A percentile compares a stretch with the other conserved stretches of the same genome.
These are phyloP conservation scores for Apiotrichum mycotoxinovorans DNA, from an alignment of 1,284 basidiomycete species.

Conservation along the genomic window DNA sequence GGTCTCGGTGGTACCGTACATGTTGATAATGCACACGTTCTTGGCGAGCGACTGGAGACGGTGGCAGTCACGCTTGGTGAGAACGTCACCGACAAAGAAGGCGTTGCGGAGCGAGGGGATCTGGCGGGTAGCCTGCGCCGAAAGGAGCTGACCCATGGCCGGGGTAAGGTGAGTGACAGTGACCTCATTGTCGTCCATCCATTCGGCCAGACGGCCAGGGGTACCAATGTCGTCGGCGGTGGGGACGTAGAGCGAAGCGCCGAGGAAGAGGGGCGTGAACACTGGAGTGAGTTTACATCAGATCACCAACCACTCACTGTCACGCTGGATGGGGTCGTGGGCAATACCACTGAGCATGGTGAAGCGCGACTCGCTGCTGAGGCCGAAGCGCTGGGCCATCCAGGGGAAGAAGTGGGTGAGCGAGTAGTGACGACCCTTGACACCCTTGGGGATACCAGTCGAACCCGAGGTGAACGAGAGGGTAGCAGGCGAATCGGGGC, in stretches of 20 bases:
- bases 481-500: conserved; percentile 93
- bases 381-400: conserved; percentile 88
- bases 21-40: conserved; percentile 95
- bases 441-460: conserved; percentile 97
- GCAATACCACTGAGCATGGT: conserved; percentile 99
- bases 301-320: conserved; percentile 54
- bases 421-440: conserved; percentile 90
- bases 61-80: conserved; percentile 97
- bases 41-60: conserved; percentile 88
- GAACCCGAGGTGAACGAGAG: conserved; percentile 96
- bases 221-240: conserved; percentile 97
- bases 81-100: conserved; percentile 98
- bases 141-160: conserved; percentile 98
- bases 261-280: conserved; percentile 98
- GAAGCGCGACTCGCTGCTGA: conserved; percentile 75
- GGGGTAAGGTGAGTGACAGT: conserved; percentile 96
- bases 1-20: conserved; percentile 99
- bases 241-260: conserved; percentile 91
- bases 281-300: conserved; percentile 44
- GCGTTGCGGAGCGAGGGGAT: conserved; percentile 85
- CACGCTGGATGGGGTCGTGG: conserved; percentile 97
- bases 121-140: conserved; percentile 85
- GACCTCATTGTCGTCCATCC: conserved; percentile 90
- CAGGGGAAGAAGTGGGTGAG: conserved; percentile 99
- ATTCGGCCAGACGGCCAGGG: conserved; percentile 92